A percentile compares a stretch with the other conserved stretches of the same genome.
These are phyloP conservation scores for Nigrograna mackinnonii DNA, from an alignment of 2,329 filamentous ascomycete species.

Conservation along the genomic window DNA sequence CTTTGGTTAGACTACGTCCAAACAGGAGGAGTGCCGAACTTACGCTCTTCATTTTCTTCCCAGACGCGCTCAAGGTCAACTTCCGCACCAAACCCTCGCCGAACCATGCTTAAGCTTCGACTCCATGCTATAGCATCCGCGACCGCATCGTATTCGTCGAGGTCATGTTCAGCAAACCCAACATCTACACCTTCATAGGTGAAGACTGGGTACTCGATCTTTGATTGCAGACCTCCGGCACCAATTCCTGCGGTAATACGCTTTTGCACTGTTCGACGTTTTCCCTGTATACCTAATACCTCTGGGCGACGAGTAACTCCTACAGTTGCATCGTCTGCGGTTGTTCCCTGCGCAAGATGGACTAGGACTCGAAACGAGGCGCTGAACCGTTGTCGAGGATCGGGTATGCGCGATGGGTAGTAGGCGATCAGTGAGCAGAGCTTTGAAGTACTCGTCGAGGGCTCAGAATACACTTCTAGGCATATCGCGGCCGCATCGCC, in stretches of 20 bases:
- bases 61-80: constrained; percentile 49
- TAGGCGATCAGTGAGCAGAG: constrained; percentile 65
- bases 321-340: constrained; percentile 45
- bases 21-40: constrained; percentile 1
- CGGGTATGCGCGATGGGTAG: constrained; percentile 63
- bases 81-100: constrained; percentile 61
- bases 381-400: constrained; percentile 50
- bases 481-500: constrained; percentile 64
- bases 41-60: constrained; percentile 46
- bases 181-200: constrained; percentile 60
- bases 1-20: background rate
- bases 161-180: constrained; percentile 72
- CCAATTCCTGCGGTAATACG: constrained; percentile 56
- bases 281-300: constrained; percentile 57
- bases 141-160: constrained; percentile 69
- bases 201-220: constrained; percentile 52
- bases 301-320: constrained; percentile 54
- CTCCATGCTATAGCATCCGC: constrained; percentile 70
- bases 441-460: constrained; percentile 52
- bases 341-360: constrained; percentile 55
- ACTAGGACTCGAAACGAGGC: constrained; percentile 55
- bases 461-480: constrained; percentile 61
- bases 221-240: constrained; percentile 47
- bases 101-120: constrained; percentile 63
- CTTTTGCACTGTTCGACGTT: constrained; percentile 52